Conservation (phyloP, 2,329 filamentous ascomycete species). For the Ascochyta pisi region DNA sequence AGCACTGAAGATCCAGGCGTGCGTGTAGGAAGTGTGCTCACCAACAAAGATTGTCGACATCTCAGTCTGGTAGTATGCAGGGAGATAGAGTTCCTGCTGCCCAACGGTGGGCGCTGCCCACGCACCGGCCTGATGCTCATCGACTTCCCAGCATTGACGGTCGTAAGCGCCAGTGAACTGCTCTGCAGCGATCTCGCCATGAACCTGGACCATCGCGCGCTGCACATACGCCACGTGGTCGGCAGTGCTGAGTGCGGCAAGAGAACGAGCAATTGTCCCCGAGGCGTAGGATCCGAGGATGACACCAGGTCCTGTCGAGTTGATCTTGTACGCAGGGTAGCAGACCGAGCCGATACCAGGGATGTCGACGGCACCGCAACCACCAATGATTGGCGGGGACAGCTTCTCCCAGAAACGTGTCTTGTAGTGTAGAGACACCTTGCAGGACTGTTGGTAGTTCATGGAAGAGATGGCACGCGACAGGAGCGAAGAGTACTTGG, state of each 20-base stretch:
- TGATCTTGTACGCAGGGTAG: conserved; percentile 72
- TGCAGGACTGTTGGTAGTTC: conserved; percentile 60
- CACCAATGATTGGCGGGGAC: conserved; percentile 65
- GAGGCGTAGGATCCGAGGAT: conserved; percentile 67
- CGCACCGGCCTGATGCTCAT: conserved; percentile 66
- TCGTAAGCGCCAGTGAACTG: conserved; percentile 71
- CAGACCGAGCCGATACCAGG: conserved; percentile 67
- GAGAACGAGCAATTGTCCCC: conserved; percentile 54
- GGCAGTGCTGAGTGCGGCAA: conserved; percentile 59
- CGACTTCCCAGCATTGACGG: conserved; percentile 69
- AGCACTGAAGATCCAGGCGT: conserved; percentile 73
- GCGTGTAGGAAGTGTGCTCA: conserved; percentile 74
- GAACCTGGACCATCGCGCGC: conserved; percentile 72
- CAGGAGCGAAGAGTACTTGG: conserved; percentile 59
- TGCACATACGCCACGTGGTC: conserved; percentile 70
- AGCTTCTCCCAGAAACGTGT: conserved; percentile 68
- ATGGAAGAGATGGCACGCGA: conserved; percentile 57
- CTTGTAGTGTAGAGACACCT: conserved; percentile 71
- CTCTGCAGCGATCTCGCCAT: conserved; percentile 65
- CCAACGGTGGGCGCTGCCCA: conserved; percentile 68
- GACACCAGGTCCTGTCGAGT: conserved; percentile 67
- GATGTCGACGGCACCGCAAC: conserved; percentile 67
- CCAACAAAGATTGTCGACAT: conserved; percentile 70
- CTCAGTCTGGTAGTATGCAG: conserved; percentile 75
- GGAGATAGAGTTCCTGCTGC: conserved; percentile 73